Base-by-base conservation (phyloP, 2,329 filamentous ascomycete species). In the Emmonsiellopsis sp. region DNA sequence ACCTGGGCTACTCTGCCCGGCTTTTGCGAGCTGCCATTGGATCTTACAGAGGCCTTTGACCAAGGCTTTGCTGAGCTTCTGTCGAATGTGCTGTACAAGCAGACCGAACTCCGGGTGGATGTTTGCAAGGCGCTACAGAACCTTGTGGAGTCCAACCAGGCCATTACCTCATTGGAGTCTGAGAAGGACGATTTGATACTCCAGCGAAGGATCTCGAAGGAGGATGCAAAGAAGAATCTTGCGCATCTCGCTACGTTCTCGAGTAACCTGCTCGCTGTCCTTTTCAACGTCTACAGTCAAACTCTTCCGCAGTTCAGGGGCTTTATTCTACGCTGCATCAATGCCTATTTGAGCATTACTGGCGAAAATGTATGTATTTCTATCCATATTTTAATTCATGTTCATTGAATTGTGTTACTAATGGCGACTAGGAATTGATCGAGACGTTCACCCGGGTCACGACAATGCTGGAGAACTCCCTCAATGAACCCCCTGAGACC, bases 221-320 rank as follows among this genome's bases (percentile, higher is more conserved):
- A 77, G 3, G 77, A 83, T 40, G 92, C 93, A 0, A 75, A 83
- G 67, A 84, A 85, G 70, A 96, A 96, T 65, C 73, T 97, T 40
- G 75, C 82, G n/a, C 85, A 95, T 66, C 77, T 98, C 10, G 83
- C 88, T 13, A 75, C 76, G 1, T 91, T 93, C 65, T 80, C 92
- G 1, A 86, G 86, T 56, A 97, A 97, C 63, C 81, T 98, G 71
- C 81, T 98, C 42, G 91, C 93, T 6, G 92, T 97, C 0, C 76
- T 98, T n/a, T 97, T 98, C 78, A 98, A 98, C 66, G 92, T 98
- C 44, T 98, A 98, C 74, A 95, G 88, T 58, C 88, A 96, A 69
- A 98, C 93, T 0, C 78, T 98, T 31, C 92, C 93, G 2, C 89
- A 96, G 65, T 93, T 88, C 64, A 82, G 93, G 61, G 91, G 89